Evolutionary conservation across 331 rosid genomes (phyloP).

Genomic region (Stylosanthes scabra): DNA sequence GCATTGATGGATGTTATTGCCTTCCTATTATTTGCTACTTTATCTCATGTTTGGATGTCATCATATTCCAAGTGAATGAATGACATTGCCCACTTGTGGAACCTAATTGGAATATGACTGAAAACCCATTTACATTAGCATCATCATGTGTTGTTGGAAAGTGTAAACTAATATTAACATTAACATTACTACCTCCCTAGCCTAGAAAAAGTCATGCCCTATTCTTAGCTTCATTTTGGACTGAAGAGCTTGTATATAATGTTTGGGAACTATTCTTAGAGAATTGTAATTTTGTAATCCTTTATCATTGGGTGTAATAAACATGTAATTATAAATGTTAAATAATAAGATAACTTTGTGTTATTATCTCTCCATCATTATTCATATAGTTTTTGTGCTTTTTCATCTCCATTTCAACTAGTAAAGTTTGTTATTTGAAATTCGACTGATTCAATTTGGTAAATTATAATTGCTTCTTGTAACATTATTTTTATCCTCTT

Average conservation of each 20-base stretch:
- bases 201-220: not conserved
- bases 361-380: too few relatives aligned
- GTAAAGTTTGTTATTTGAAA: too few relatives aligned
- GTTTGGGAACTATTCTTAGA: too few relatives aligned
- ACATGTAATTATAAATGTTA: too few relatives aligned
- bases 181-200: not conserved
- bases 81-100: slow-evolving; percentile 10
- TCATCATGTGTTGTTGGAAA: not conserved
- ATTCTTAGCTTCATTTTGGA: not conserved
- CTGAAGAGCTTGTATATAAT: not conserved
- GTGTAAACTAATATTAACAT: not conserved
- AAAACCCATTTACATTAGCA: slow-evolving; percentile 19
- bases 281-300: too few relatives aligned
- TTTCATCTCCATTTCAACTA: too few relatives aligned
- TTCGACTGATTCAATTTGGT: too few relatives aligned
- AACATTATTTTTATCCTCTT: too few relatives aligned
- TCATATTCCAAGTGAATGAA: slow-evolving; percentile 25
- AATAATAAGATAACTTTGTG: too few relatives aligned
- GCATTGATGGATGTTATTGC: not conserved
- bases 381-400: too few relatives aligned
- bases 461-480: too few relatives aligned
- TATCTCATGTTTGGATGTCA: slow-evolving; percentile 5
- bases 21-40: slow-evolving; percentile 10
- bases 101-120: slow-evolving; percentile 3
- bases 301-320: too few relatives aligned